A percentile compares a stretch with the other conserved stretches of the same genome.
phyloP scores from a whole-genome alignment of 2,329 filamentous ascomycete genomes.

The Lasiodiplodia citricola region DNA sequence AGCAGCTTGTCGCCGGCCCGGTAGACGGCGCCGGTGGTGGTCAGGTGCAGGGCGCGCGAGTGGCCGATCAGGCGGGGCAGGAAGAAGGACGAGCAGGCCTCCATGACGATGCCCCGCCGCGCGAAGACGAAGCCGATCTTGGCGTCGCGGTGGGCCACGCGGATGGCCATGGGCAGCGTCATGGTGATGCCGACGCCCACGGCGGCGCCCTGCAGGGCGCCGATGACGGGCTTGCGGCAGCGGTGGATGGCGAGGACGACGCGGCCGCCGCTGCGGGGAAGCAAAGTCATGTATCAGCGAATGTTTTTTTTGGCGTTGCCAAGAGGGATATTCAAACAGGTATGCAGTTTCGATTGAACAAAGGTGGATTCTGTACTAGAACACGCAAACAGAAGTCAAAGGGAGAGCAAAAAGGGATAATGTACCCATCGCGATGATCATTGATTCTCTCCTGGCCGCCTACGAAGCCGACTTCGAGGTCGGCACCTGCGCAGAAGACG shows the following conservation, averaged over 20 bases:
- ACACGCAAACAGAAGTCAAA: neutral
- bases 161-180: conserved; percentile 62
- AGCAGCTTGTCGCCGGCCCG: conserved; percentile 56
- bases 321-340: neutral
- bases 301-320: neutral
- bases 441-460: conserved; percentile 48
- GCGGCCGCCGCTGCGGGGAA: conserved; percentile 47
- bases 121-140: conserved; percentile 78
- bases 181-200: conserved; percentile 65
- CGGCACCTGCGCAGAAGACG: conserved; percentile 63
- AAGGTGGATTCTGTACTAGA: too few species aligned
- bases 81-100: conserved; percentile 74
- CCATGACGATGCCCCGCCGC: conserved; percentile 72
- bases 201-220: conserved; percentile 60
- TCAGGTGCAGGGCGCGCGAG: conserved; percentile 66
- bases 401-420: neutral
- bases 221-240: conserved; percentile 63
- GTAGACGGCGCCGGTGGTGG: conserved; percentile 71
- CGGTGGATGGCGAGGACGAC: conserved; percentile 60
- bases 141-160: conserved; percentile 59
- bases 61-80: conserved; percentile 72
- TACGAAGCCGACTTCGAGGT: conserved; percentile 59
- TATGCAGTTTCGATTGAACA: neutral
- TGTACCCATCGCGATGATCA: conserved; percentile 61
- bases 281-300: neutral